Evolutionary conservation across 352 stramenopile genomes (phyloP), one percentile per base, ranked within the genome.

Genomic region (Pythium guiyangense): DNA sequence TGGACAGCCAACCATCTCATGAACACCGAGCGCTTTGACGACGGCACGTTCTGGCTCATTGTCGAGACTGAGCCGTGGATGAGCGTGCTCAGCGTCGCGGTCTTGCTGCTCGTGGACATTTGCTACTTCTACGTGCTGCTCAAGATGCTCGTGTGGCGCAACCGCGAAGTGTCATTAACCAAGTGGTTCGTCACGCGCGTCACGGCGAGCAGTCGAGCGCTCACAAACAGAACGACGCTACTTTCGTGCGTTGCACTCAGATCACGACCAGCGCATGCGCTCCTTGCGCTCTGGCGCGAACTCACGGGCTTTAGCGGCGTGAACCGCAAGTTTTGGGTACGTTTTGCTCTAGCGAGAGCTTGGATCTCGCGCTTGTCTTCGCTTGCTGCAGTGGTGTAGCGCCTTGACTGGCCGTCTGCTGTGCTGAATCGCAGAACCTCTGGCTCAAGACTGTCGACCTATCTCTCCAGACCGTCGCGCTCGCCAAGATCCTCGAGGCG

Each of bases 11-110:
- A n/a, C n/a, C n/a, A n/a, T 17, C 45, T 60, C 14, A 60, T 60
- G 54, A 17, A 35, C 20, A 60, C 54, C 5, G 10, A 17, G 4
- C 17, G 6, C 5, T 60, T 44, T 17, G 54, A 54, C 37, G 45
- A 47, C 12, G 44, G 54, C 4, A 39, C 29, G 1, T 60, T 60
- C 29, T 60, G 54, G 54, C 45, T 54, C 1, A 40, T 50, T 17
- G 43, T 51, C 11, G 27, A 51, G 6, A 3, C 25, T 6, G 1
- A 4, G n/a, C 15, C 29, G 25, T 37, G 17, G 18, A 29, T 40
- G 6, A 40, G 6, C 35, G 35, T 12, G 15, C 44, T 49, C n/a
- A 29, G 44, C n/a, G 44, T 49, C n/a, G 15, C 25, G 10, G 44
- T 6, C 6, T 15, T 49, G 44, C n/a, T 25, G 10, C 44, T 49